Base-by-base conservation (phyloP, 2,329 filamentous ascomycete species). In the Akanthomyces lecanii region DNA sequence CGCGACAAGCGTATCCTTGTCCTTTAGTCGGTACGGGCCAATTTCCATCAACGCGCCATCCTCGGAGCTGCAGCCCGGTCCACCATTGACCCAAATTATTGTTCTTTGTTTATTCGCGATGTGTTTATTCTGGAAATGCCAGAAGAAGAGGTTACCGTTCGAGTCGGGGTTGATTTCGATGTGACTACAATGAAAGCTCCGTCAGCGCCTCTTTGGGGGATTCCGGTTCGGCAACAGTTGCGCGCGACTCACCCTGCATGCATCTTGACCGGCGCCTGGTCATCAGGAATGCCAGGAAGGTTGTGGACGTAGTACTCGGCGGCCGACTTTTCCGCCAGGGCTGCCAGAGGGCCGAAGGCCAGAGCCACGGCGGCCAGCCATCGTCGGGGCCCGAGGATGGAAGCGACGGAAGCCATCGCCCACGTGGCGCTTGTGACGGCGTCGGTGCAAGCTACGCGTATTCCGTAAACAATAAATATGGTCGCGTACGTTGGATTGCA, bases 91-190 rank as follows among this genome's bases (percentile, higher is more conserved):
- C 95, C 96, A 99, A 71, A 99, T 88, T 12, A 99, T 90, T 3
- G 93, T 97, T 63, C 95, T 86, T 74, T 95, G 91, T 69, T 85
- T 86, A 73, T 98, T 91, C 63, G 92, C 94, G 68, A 99, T 97
- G 75, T 99, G 95, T 69, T 91, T 85, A 74, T 98, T 98, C 74
- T 97, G 87, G 74, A 91, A 97, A 72, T 97, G 91, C 95, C 95
- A 99, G 81, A 99, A 99, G 82, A 98, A 99, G 21, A 99, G 79
- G 76, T 98, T 96, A 69, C 92, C 94, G 73, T 98, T 92, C 74
- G 89, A 85, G 68, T 92, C 88, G 23, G 89, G 85, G 40, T 88
- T 90, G 71, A 99, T 84, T 77, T 98, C 93, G 75, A 99, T 89
- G 79, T 99, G 95, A 61, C 92, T 97, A 73, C 7, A 63, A 40